Conservation (phyloP, 1,139 yeast genomes). For the Saccharomyces hybrid region DNA sequence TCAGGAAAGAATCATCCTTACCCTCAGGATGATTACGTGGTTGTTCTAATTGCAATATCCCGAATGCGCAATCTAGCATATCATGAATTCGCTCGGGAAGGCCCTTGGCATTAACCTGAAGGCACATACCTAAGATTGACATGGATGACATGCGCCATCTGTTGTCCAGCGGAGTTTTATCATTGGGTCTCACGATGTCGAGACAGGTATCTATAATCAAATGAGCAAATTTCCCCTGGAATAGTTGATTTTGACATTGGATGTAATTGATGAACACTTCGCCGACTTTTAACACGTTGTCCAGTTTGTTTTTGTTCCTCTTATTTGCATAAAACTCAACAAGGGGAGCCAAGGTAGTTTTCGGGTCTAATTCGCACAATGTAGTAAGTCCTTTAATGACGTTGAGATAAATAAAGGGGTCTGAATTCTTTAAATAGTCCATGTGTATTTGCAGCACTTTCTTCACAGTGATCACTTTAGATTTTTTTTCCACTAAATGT, state of each 20-base stretch:
- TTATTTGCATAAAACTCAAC: slow-evolving; percentile 38
- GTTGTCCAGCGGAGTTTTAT: slow-evolving; percentile 36
- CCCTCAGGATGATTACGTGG: slow-evolving; percentile 9
- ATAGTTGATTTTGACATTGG: slow-evolving; percentile 42
- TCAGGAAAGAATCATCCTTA: slow-evolving; percentile 39
- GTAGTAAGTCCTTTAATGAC: slow-evolving; percentile 70
- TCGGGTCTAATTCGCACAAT: slow-evolving; percentile 42
- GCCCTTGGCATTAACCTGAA: slow-evolving; percentile 54
- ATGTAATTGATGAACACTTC: slow-evolving; percentile 66
- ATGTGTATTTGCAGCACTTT: slow-evolving; percentile 57
- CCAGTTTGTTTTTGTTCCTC: slow-evolving; percentile 36
- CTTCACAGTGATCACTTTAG: slow-evolving; percentile 45
- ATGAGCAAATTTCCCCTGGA: slow-evolving; percentile 38
- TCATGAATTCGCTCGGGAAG: slow-evolving; percentile 43
- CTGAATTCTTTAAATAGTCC: slow-evolving; percentile 63
- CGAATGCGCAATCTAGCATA: slow-evolving; percentile 67
- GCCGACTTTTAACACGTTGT: slow-evolving; percentile 66
- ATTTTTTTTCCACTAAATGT: slow-evolving; percentile 44
- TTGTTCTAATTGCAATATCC: slow-evolving; percentile 58
- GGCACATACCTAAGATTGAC: slow-evolving; percentile 66
- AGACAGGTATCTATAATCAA: slow-evolving; percentile 32
- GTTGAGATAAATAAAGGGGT: slow-evolving; percentile 79
- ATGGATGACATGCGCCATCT: slow-evolving; percentile 76
- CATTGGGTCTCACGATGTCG: slow-evolving; percentile 23
- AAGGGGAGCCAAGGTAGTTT: slow-evolving; percentile 37